Percentiles rank a stretch among this genome's conserved stretches.
Conservation (phyloP, 306 rosid genomes). For the Cercis canadensis region DNA sequence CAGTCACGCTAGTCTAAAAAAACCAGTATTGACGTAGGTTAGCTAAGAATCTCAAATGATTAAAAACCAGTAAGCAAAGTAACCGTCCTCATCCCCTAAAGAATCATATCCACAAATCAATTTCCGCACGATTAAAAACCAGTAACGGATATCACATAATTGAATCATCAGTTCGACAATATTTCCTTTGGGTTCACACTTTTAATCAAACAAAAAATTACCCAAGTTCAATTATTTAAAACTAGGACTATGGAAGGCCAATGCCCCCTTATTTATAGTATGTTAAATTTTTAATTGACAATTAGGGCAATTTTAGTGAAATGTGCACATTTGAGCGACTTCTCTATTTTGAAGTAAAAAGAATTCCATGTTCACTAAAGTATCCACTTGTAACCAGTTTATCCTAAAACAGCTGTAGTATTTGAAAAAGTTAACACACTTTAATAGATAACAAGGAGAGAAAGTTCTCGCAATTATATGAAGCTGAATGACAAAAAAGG, state of each 20-base stretch:
- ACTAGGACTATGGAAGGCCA: no score
- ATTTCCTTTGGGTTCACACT: slow-evolving; percentile 8
- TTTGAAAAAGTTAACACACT: slow-evolving; percentile 12
- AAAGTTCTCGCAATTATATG: neutral
- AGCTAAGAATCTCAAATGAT: slow-evolving; percentile 6
- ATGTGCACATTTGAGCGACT: slow-evolving; percentile 5
- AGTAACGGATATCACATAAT: slow-evolving; percentile 18
- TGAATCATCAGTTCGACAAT: slow-evolving; percentile 10
- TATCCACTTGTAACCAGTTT: neutral
- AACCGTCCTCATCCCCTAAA: neutral
- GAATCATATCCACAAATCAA: slow-evolving; percentile 1
- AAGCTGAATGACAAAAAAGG: slow-evolving; percentile 12
- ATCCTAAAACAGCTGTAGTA: neutral
- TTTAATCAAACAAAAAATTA: slow-evolving; percentile 11
- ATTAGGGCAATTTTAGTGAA: neutral
- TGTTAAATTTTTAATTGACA: no score
- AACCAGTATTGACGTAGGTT: slow-evolving; percentile 26
- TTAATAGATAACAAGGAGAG: neutral
- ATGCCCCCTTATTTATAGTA: no score
- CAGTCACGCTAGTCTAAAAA: slow-evolving; percentile 72
- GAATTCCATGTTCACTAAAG: neutral
- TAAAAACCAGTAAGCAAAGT: neutral
- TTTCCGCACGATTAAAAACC: slow-evolving; percentile 4
- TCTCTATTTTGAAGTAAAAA: neutral
- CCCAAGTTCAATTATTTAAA: slow-evolving; percentile 15